These are phyloP conservation scores for Globisporangium perplexum DNA, from an alignment of 352 stramenopile genomes.

Conservation along the genomic window DNA sequence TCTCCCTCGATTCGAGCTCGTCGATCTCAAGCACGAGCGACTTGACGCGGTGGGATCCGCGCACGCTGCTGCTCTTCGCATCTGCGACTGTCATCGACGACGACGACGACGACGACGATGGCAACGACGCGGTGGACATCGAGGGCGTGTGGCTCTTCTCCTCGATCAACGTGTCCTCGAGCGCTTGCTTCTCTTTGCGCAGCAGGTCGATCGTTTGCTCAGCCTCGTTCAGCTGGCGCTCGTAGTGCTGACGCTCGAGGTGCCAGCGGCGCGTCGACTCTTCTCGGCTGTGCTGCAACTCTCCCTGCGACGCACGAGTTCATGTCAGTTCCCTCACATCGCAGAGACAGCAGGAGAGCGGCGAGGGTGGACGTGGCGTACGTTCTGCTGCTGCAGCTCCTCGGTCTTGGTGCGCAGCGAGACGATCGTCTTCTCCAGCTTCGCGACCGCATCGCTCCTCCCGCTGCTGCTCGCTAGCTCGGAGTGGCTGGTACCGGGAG, in stretches of 20 bases:
- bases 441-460: slow-evolving; percentile 21
- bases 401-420: slow-evolving; percentile 54
- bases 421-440: slow-evolving; percentile 55
- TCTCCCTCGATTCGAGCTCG: slow-evolving; percentile 4
- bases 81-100: background rate
- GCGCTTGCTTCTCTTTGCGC: slow-evolving; percentile 44
- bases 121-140: background rate
- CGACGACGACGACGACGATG: background rate
- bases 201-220: slow-evolving; percentile 56
- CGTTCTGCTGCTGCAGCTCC: slow-evolving; percentile 72
- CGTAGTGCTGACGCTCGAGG: slow-evolving; percentile 64
- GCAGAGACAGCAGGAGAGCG: background rate
- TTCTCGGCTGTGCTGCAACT: slow-evolving; percentile 51
- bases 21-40: slow-evolving; percentile 6
- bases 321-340: background rate
- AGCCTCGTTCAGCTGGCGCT: slow-evolving; percentile 50
- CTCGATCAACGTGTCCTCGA: slow-evolving; percentile 53
- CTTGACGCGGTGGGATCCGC: slow-evolving; percentile 6
- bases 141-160: slow-evolving; percentile 15
- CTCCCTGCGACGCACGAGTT: slow-evolving; percentile 23
- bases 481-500: background rate
- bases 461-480: slow-evolving; percentile 9
- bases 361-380: slow-evolving; percentile 17
- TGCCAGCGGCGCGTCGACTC: slow-evolving; percentile 60
- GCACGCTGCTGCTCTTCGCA: slow-evolving; percentile 9